Base-by-base conservation (phyloP, 495 filamentous ascomycete species). In the Tuber aestivum region DNA sequence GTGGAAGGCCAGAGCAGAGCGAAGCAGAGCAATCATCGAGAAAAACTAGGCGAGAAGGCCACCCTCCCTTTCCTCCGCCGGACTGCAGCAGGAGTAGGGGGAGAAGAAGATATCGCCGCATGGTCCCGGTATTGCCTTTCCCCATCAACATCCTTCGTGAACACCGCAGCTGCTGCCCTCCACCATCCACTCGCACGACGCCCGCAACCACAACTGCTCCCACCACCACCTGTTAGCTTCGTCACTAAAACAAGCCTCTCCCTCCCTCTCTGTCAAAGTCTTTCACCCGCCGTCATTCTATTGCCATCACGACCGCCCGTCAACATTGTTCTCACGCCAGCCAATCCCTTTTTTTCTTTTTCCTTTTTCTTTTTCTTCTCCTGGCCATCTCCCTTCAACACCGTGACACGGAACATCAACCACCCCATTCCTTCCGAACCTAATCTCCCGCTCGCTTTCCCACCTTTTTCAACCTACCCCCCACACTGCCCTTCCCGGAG, bases 351-450 rank as follows among this genome's bases (percentile, higher is more conserved):
- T 61, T 32, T 61, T 61, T n/a, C 9, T 50, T 50, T 5, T n/a
- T n/a, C 16, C 20, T 50, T 45, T 5, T 32, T 27, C 23, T 61
- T 61, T 16, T 16, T 27, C 32, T 61, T 61, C 32, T 16, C 50
- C 32, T 61, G 50, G 50, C n/a, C 50, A 61, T 61, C 50, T 61
- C 50, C 50, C n/a, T 61, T 61, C 50, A 32, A 61, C 50, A 61
- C 50, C 50, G 50, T 61, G 50, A 61, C 50, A 32, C 50, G 50
- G 50, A 61, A 32, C n/a, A 27, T 61, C 50, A 61, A 61, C 50
- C n/a, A 61, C n/a, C 50, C 50, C 50, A 61, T 61, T 32, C 50
- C n/a, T 61, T 61, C 50, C 50, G 50, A 61, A 61, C 50, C 50
- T 27, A 61, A 61, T 61, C 50, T 61, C 50, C 50, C 50, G 12